Evolutionary conservation across 202 grass and related monocot genomes (phyloP).

Genomic region (Hordeum pubiflorum): DNA sequence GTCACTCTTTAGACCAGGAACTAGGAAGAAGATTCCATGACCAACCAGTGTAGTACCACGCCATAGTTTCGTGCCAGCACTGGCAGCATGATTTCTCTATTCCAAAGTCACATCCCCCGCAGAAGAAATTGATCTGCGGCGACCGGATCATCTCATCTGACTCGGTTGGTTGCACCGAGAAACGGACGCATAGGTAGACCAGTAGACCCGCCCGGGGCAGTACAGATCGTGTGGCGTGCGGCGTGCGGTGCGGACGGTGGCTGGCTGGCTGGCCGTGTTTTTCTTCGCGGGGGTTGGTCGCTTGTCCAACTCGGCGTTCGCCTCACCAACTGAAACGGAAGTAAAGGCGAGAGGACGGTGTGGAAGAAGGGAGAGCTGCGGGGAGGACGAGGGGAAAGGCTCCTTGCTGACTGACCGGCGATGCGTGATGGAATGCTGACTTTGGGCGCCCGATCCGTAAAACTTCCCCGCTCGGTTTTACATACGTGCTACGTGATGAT

Average conservation of each 20-base stretch:
- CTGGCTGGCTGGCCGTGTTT: not conserved
- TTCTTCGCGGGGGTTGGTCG: conserved; percentile 2
- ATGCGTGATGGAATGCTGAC: not conserved
- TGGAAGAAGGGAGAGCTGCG: not conserved
- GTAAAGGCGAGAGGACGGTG: not conserved
- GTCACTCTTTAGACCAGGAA: not conserved
- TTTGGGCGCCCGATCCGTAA: not conserved
- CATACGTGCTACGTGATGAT: not conserved
- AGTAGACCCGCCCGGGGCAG: not conserved
- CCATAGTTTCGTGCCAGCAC: no score
- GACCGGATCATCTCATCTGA: not conserved
- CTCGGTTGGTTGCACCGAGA: not conserved
- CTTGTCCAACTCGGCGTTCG: conserved; percentile 35
- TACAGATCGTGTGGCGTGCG: not conserved
- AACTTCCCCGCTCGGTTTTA: not conserved
- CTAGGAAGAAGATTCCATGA: not conserved
- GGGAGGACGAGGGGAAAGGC: not conserved
- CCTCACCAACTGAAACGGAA: conserved; percentile 39
- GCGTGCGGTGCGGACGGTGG: not conserved
- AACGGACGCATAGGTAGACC: not conserved
- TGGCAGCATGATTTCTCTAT: not conserved
- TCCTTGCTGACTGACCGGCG: not conserved
- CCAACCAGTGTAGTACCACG: not conserved
- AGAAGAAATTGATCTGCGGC: not conserved
- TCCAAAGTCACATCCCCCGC: not conserved